Evolutionary conservation across 1,139 yeast species (phyloP).

Genomic region (Candida neerlandica): DNA sequence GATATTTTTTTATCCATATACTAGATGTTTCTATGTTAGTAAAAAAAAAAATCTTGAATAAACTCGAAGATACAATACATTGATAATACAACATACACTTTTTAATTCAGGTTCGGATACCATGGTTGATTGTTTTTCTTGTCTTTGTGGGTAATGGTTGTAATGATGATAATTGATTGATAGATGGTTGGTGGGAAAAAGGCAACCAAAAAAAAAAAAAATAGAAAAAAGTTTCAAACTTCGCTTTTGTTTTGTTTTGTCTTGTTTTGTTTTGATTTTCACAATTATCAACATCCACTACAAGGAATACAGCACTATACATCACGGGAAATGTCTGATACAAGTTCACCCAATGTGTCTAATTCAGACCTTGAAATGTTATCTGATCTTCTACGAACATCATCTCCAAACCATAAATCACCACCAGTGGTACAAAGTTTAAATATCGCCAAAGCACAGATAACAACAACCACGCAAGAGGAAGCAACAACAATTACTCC

Average conservation of each 20-base stretch:
- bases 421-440: not conserved
- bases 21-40: constrained; percentile 37
- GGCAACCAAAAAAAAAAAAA: not conserved
- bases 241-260: constrained; percentile 6
- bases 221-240: not conserved
- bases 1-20: constrained; percentile 76
- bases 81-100: constrained; percentile 33
- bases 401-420: constrained; percentile 7
- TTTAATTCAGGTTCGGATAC: constrained; percentile 67
- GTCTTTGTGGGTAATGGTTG: not conserved
- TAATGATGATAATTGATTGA: constrained; percentile 4
- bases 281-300: not conserved
- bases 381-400: constrained; percentile 12
- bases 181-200: constrained; percentile 5
- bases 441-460: constrained; percentile 6
- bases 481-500: not conserved
- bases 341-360: constrained; percentile 4
- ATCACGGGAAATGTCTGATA: constrained; percentile 2
- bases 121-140: constrained; percentile 30
- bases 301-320: not conserved
- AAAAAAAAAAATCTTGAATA: constrained; percentile 3
- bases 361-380: constrained; percentile 8
- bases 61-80: not conserved
- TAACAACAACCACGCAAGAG: not conserved
- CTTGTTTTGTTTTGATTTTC: constrained; percentile 1